Evolutionary conservation across 2,329 filamentous ascomycete species (phyloP).

Genomic region (Colletotrichum aenigma): DNA sequence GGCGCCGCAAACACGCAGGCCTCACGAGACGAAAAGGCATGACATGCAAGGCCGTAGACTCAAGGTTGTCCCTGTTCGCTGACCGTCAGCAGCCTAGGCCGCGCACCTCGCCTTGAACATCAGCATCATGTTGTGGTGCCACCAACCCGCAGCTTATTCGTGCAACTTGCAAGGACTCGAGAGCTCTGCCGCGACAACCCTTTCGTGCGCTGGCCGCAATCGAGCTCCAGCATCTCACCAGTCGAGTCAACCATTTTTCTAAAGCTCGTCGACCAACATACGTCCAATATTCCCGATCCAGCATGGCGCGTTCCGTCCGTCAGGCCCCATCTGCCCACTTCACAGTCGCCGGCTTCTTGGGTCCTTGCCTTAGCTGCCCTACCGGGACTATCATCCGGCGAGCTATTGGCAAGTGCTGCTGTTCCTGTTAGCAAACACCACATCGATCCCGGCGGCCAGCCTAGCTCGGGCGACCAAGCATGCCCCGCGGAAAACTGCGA

Average conservation of each 20-base stretch:
- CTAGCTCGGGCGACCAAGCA: not conserved
- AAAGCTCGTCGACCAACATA: not conserved
- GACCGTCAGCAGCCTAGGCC: not conserved
- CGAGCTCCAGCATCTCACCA: not conserved
- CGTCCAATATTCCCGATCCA: not conserved
- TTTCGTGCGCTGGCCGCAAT: not conserved
- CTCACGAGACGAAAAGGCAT: not conserved
- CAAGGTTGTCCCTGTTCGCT: not conserved
- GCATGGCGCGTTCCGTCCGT: not conserved
- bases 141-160: not conserved
- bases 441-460: not conserved
- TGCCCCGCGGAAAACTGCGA: not conserved
- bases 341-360: not conserved
- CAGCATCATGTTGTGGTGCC: not conserved
- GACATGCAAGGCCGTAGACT: not conserved
- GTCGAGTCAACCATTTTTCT: not conserved
- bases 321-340: not conserved
- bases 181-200: not conserved
- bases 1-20: not conserved
- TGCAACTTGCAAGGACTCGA: not conserved
- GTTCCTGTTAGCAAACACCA: not conserved
- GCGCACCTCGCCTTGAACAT: not conserved
- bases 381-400: not conserved
- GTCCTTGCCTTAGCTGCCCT: not conserved
- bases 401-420: not conserved